Evolutionary conservation across 2,329 filamentous ascomycete genomes (phyloP).

Genomic region (Diaporthe citri): DNA sequence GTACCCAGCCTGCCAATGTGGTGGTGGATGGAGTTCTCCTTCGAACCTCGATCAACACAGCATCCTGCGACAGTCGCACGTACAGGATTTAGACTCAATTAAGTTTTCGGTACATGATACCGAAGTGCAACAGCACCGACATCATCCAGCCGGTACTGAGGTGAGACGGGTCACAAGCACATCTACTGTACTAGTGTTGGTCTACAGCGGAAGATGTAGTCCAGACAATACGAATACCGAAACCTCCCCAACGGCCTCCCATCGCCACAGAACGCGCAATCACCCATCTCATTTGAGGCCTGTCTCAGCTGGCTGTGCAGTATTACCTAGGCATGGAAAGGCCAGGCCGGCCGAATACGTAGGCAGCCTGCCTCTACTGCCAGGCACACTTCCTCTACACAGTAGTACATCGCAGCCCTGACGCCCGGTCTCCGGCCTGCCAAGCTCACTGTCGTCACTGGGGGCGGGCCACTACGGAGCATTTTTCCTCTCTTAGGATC

Average conservation of each 20-base stretch:
- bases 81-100: background rate
- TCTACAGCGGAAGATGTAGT: background rate
- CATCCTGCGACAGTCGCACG: background rate
- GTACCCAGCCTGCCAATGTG: background rate
- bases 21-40: background rate
- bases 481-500: background rate
- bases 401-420: no score
- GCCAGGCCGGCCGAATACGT: background rate
- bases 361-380: background rate
- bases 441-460: slow-evolving; percentile 15
- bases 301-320: slow-evolving; percentile 6
- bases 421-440: background rate
- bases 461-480: background rate
- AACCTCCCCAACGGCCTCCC: slow-evolving; percentile 1
- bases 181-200: background rate
- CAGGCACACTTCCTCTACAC: background rate
- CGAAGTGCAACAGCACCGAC: slow-evolving; percentile 5
- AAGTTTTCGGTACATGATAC: slow-evolving; percentile 9
- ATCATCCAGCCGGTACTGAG: background rate
- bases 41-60: background rate
- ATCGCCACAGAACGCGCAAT: slow-evolving; percentile 27
- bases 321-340: background rate
- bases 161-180: background rate
- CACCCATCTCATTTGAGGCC: background rate
- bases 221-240: background rate